Evolutionary conservation across 257 asterid species (phyloP).

Genomic region (Hygrophila difformis): DNA sequence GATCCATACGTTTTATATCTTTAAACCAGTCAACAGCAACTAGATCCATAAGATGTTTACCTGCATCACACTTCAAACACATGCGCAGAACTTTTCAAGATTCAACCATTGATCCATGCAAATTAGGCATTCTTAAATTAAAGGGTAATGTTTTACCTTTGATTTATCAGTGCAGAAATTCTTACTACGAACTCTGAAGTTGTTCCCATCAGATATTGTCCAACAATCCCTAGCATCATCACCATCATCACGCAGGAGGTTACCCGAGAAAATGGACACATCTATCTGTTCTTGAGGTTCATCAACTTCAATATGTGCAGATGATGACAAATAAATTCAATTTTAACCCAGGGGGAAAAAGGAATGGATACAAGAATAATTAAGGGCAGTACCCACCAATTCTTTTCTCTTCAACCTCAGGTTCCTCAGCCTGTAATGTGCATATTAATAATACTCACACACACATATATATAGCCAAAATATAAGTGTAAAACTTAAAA

Average conservation of each 20-base stretch:
- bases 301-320: conserved; percentile 31
- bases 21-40: conserved; percentile 97
- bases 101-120: neutral
- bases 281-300: conserved; percentile 68
- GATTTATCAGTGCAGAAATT: conserved; percentile 74
- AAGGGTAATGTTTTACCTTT: conserved; percentile 34
- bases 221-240: conserved; percentile 90
- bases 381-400: conserved; percentile 30
- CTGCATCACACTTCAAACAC: conserved; percentile 67
- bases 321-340: neutral
- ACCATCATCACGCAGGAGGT: conserved; percentile 62
- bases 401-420: conserved; percentile 45
- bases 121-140: neutral
- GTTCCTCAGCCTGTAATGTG: conserved; percentile 46
- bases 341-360: too few species aligned
- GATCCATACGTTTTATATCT: conserved; percentile 92
- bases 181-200: conserved; percentile 91
- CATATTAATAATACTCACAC: conserved; percentile 14
- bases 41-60: conserved; percentile 92
- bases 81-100: conserved; percentile 21
- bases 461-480: too few species aligned
- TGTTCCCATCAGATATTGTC: conserved; percentile 84
- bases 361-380: too few species aligned
- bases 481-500: too few species aligned
- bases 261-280: conserved; percentile 81